Percentiles rank a stretch among this genome's conserved stretches.
These are phyloP conservation scores for Solanum chacoense DNA, from an alignment of 305 asterid species.

Conservation along the genomic window DNA sequence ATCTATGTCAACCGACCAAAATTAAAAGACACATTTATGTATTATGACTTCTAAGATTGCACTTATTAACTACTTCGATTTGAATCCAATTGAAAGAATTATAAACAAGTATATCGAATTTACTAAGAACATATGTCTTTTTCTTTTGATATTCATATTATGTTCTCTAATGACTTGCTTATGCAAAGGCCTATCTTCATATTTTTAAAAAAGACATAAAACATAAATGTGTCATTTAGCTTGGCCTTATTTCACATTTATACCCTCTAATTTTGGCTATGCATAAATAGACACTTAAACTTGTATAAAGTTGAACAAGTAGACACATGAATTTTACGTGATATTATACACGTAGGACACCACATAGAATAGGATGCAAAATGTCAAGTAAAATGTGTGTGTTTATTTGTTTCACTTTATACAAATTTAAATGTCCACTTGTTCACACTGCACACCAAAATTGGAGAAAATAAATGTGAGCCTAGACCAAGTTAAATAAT, in stretches of 20 bases:
- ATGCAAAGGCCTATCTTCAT: neutral
- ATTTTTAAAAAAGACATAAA: no score
- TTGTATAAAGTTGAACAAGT: no score
- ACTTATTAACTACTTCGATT: no score
- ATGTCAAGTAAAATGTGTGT: neutral
- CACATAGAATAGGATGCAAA: no score
- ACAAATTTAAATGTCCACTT: no score
- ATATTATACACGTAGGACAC: neutral
- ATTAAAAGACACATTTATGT: no score
- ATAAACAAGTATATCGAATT: neutral
- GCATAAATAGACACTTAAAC: rapidly evolving
- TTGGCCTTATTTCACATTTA: no score
- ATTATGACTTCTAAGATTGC: neutral
- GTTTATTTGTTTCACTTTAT: no score
- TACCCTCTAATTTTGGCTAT: rapidly evolving
- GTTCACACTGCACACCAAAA: neutral
- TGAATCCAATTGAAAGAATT: neutral
- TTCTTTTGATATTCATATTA: neutral
- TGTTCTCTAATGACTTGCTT: neutral
- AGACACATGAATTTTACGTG: rapidly evolving
- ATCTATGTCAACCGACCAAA: no score
- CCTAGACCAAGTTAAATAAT: no score
- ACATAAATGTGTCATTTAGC: no score
- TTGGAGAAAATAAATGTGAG: no score
- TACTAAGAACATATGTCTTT: neutral